A percentile compares a stretch with the other conserved stretches of the same genome.
Conservation (phyloP, 2,329 filamentous ascomycete species). For the Ceratocystis huliohia region DNA sequence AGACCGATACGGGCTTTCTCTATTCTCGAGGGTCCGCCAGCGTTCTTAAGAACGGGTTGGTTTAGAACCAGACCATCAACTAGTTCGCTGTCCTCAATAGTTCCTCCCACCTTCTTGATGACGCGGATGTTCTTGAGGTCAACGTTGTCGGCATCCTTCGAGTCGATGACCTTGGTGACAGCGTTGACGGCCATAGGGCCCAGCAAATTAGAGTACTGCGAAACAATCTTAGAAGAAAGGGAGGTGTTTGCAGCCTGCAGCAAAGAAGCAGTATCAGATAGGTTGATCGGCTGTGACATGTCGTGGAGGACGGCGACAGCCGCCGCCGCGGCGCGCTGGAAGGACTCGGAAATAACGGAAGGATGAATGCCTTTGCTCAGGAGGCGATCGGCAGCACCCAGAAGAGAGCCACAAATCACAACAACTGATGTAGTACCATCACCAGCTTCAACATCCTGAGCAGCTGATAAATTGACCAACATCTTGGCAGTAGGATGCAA, state of each 20-base stretch:
- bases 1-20: constrained; percentile 95
- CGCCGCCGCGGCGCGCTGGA: constrained; percentile 83
- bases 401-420: constrained; percentile 87
- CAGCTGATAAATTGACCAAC: constrained; percentile 92
- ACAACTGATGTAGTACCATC: constrained; percentile 98
- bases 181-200: constrained; percentile 98
- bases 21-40: constrained; percentile 78
- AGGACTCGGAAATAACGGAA: constrained; percentile 92
- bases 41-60: constrained; percentile 86
- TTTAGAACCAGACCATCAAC: constrained; percentile 87
- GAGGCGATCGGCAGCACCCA: constrained; percentile 85
- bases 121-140: constrained; percentile 94
- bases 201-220: constrained; percentile 86
- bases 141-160: constrained; percentile 90
- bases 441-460: constrained; percentile 95
- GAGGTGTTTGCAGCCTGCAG: constrained; percentile 95
- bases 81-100: constrained; percentile 96
- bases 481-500: constrained; percentile 99
- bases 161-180: constrained; percentile 88
- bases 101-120: constrained; percentile 93
- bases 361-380: constrained; percentile 91
- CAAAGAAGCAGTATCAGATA: constrained; percentile 76
- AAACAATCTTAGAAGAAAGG: constrained; percentile 95
- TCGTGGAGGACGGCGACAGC: constrained; percentile 82
- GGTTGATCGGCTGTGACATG: constrained; percentile 88